These are phyloP conservation scores for Eucalyptus pumila DNA, from an alignment of 345 rosid genomes.

Conservation along the genomic window DNA sequence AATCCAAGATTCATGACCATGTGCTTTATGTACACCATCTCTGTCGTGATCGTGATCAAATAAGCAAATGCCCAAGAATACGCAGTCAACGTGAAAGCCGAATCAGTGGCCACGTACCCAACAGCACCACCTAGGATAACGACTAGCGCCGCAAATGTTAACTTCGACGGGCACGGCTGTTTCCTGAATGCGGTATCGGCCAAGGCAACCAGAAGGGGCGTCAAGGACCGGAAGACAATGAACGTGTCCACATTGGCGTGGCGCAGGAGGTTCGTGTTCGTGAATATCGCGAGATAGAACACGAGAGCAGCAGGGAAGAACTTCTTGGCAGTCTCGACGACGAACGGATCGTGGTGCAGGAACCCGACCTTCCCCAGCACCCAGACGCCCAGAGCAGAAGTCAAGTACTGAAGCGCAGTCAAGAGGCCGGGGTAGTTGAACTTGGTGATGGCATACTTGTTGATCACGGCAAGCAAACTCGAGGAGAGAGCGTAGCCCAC, in stretches of 20 bases:
- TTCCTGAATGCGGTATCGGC: slow-evolving; percentile 78
- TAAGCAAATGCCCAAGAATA: slow-evolving; percentile 95
- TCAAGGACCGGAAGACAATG: slow-evolving; percentile 85
- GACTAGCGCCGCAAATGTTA: slow-evolving; percentile 54
- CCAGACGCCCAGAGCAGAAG: slow-evolving; percentile 77
- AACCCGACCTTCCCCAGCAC: slow-evolving; percentile 68
- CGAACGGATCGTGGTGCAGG: slow-evolving; percentile 78
- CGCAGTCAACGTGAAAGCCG: slow-evolving; percentile 72
- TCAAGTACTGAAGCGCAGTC: slow-evolving; percentile 84
- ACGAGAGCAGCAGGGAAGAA: slow-evolving; percentile 89
- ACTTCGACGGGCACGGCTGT: slow-evolving; percentile 75
- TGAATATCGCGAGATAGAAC: slow-evolving; percentile 89
- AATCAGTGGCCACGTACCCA: slow-evolving; percentile 93
- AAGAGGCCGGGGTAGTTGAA: slow-evolving; percentile 86
- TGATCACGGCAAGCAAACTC: slow-evolving; percentile 95
- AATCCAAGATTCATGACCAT: slow-evolving; percentile 88
- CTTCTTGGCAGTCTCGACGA: slow-evolving; percentile 76
- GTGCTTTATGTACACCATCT: slow-evolving; percentile 97
- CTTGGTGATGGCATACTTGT: slow-evolving; percentile 85
- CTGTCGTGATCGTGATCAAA: slow-evolving; percentile 77
- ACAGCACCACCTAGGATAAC: slow-evolving; percentile 79
- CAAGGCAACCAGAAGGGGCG: slow-evolving; percentile 87
- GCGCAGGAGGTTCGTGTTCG: slow-evolving; percentile 91
- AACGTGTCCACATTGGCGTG: slow-evolving; percentile 97
- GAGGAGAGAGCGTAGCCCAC: slow-evolving; percentile 92